Base-by-base conservation (phyloP, 495 filamentous ascomycete species). In the Podospora anserina region DNA sequence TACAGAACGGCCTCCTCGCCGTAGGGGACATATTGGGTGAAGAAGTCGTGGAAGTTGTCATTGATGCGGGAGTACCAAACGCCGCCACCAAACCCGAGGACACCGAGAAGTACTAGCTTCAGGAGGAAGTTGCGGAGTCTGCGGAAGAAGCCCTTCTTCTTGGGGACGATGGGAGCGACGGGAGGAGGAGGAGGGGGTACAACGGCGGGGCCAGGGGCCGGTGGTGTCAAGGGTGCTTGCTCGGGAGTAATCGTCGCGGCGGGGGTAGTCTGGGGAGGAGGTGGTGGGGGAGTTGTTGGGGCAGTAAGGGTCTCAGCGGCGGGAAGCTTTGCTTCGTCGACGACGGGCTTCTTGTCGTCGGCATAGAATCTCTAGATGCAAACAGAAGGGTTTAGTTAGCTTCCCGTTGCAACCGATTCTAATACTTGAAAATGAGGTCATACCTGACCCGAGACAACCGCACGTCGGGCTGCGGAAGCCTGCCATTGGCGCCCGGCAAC, bases 1-100 rank as follows among this genome's bases (percentile, higher is more conserved):
- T 96, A 98, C n/a, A 96, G 87, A 28, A 99, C 95, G 18, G 89
- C 89, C 72, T 97, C 91, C 80, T 99, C 95, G 64, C 94, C 96
- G 68, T 92, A 97, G 2, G 95, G 95, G 6, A 99, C 80, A 78
- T 95, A 99, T 80, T 97, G 94, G 58, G 96, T 98, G 82, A 99
- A 99, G 82, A 98, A 97, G 76, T 99, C 95, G 77, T 99, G 96
- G 85, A 97, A 97, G 78, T 94, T 97, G 82, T 99, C 95, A 70
- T 89, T 95, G 79, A 93, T 88, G 68, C 96, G 85, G 26, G 95
- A 95, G 75, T 96, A 92, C 81, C 91, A 96, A 61, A 97, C 88
- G 61, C 94, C 92, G 68, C 92, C 93, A 66, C 87, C 94, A 69
- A 97, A 99, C 34, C 89, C 88, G 18, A 96, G 74, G 6, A 85